Conservation (phyloP, 2,329 filamentous ascomycete genomes). For the Pseudogymnoascus sp. region DNA sequence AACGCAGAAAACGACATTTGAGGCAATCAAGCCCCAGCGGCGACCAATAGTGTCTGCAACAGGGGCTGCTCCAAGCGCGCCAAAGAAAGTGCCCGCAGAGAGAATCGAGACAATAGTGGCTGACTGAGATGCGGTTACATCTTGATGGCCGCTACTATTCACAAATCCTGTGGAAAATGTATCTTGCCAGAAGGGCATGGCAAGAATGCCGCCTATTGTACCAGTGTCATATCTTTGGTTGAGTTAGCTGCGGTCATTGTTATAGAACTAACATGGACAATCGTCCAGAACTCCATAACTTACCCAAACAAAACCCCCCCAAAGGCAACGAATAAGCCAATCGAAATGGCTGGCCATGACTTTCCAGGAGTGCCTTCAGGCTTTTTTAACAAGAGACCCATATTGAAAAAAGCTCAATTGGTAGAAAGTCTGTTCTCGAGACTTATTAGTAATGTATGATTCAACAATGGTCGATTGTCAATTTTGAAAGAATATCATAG, state of each 20-base stretch:
- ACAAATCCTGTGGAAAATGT: constrained; percentile 52
- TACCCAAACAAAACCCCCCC: constrained; percentile 37
- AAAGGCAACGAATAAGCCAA: constrained; percentile 52
- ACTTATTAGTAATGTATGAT: not conserved
- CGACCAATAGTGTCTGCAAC: constrained; percentile 61
- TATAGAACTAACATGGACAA: constrained; percentile 34
- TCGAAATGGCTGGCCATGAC: constrained; percentile 24
- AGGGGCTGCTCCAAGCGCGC: constrained; percentile 54
- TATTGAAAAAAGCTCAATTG: not conserved
- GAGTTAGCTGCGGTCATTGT: constrained; percentile 23
- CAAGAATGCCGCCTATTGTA: constrained; percentile 51
- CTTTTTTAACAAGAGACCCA: constrained; percentile 10
- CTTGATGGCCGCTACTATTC: constrained; percentile 36
- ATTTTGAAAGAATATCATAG: not conserved
- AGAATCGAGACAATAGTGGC: constrained; percentile 68
- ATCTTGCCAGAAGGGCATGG: constrained; percentile 47
- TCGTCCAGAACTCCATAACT: not conserved
- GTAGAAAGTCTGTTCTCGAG: not conserved
- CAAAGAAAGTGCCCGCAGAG: constrained; percentile 71
- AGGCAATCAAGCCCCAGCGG: constrained; percentile 54
- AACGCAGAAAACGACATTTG: constrained; percentile 57
- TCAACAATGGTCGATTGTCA: not conserved
- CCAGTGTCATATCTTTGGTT: constrained; percentile 46
- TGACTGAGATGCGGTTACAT: constrained; percentile 47
- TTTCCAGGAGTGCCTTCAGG: constrained; percentile 11